Percentiles rank a stretch among this genome's conserved stretches.
Evolutionary conservation across 108 stramenopile species (phyloP).

Genomic region (Nitzschia sp.): DNA sequence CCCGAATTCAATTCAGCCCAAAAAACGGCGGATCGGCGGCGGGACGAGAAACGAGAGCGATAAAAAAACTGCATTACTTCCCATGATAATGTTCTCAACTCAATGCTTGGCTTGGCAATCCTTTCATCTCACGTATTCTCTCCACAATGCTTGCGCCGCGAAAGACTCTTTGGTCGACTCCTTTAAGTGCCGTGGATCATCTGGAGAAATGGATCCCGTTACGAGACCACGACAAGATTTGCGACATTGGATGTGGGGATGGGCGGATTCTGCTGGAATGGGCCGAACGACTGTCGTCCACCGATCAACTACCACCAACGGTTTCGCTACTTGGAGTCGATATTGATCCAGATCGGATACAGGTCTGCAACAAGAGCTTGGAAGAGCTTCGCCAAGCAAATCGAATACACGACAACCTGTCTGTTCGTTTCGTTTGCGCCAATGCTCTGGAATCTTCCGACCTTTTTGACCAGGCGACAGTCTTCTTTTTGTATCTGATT

Average conservation of each 20-base stretch:
- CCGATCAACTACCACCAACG: not conserved
- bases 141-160: slow-evolving; percentile 66
- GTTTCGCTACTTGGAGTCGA: slow-evolving; percentile 76
- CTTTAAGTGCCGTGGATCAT: slow-evolving; percentile 54
- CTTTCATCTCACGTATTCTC: too few relatives aligned
- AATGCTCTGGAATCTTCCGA: slow-evolving; percentile 71
- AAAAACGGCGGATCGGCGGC: too few relatives aligned
- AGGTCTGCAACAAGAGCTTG: slow-evolving; percentile 15
- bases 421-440: slow-evolving; percentile 49
- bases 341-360: slow-evolving; percentile 58
- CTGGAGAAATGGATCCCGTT: slow-evolving; percentile 39
- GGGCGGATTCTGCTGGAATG: slow-evolving; percentile 72
- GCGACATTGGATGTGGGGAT: slow-evolving; percentile 90
- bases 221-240: slow-evolving; percentile 42
- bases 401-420: slow-evolving; percentile 41
- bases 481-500: slow-evolving; percentile 83
- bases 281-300: slow-evolving; percentile 37
- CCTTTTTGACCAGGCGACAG: slow-evolving; percentile 50
- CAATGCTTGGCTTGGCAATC: too few relatives aligned
- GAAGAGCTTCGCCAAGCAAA: not conserved
- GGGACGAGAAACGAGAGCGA: too few relatives aligned
- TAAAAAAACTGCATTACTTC: too few relatives aligned
- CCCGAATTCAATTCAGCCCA: too few relatives aligned
- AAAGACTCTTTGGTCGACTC: slow-evolving; percentile 80
- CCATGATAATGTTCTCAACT: too few relatives aligned